phyloP scores from a whole-genome alignment of 2,329 filamentous ascomycete genomes.

The Aspergillus sp. region DNA sequence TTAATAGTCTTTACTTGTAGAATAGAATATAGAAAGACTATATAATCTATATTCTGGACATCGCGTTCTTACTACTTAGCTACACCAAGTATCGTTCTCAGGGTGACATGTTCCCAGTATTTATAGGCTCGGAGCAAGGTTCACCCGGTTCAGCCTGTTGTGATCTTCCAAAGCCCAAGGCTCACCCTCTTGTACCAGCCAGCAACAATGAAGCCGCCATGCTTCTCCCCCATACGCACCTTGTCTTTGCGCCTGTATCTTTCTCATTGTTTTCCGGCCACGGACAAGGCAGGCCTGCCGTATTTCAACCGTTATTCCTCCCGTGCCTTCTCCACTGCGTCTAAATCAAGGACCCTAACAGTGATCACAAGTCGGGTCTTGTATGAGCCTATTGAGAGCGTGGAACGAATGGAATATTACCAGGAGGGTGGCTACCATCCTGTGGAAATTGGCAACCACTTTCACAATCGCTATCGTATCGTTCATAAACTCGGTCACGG shows the following conservation, averaged over 20 bases:
- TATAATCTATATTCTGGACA: too few relatives aligned
- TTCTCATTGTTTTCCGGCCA: not conserved
- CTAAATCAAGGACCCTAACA: not conserved
- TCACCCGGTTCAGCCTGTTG: not conserved
- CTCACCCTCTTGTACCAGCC: not conserved
- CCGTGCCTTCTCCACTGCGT: not conserved
- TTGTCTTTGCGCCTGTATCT: not conserved
- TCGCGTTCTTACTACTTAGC: too few relatives aligned
- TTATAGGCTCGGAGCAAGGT: not conserved
- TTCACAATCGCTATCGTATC: constrained; percentile 35
- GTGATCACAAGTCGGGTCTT: not conserved
- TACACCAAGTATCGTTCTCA: too few relatives aligned
- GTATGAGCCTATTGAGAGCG: not conserved
- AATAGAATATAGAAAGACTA: too few relatives aligned
- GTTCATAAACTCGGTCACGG: constrained; percentile 44
- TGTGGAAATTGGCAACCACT: constrained; percentile 27
- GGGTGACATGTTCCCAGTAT: not conserved
- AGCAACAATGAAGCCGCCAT: not conserved
- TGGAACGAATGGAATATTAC: constrained; percentile 14
- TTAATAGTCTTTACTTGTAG: too few relatives aligned
- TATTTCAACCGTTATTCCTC: not conserved
- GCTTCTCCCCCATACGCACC: not conserved
- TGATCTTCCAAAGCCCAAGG: not conserved
- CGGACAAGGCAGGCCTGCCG: not conserved
- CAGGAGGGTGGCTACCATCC: constrained; percentile 28